Evolutionary conservation across 2,329 filamentous ascomycete species (phyloP).

Genomic region (Trichophyton benhamiae): DNA sequence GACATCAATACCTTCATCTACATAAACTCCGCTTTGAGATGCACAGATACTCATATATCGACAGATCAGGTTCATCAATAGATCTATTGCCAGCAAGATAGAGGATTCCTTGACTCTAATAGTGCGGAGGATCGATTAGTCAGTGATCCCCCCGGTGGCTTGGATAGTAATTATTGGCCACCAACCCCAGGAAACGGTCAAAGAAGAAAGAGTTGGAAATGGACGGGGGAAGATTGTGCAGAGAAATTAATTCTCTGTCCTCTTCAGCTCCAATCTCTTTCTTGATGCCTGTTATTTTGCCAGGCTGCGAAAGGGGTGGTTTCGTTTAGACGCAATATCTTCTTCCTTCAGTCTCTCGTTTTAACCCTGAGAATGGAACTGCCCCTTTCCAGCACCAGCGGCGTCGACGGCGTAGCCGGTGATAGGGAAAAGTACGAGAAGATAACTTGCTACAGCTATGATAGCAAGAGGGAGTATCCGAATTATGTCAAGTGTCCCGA

Average conservation of each 20-base stretch:
- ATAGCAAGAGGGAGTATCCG: conserved; percentile 1
- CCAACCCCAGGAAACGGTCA: not conserved
- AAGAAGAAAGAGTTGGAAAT: not conserved
- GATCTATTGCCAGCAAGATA: not conserved
- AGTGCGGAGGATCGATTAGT: not conserved
- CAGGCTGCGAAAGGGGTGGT: not conserved
- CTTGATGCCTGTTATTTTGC: not conserved
- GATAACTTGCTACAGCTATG: conserved; percentile 1
- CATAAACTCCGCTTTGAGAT: too few relatives aligned
- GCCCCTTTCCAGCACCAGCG: not conserved
- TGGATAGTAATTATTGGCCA: not conserved
- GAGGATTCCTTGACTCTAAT: not conserved
- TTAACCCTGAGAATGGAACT: not conserved
- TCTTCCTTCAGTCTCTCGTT: not conserved
- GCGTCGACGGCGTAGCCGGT: not conserved
- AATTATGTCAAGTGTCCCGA: not conserved
- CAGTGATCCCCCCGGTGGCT: not conserved
- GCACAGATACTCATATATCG: too few relatives aligned
- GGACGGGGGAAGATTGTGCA: not conserved
- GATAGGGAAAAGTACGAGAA: not conserved
- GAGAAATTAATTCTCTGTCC: not conserved
- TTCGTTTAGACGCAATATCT: not conserved
- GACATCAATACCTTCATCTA: too few relatives aligned
- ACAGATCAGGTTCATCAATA: not conserved
- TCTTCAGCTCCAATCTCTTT: not conserved